Conservation (phyloP, 2,329 filamentous ascomycete genomes). For the Exophiala aquamarina region DNA sequence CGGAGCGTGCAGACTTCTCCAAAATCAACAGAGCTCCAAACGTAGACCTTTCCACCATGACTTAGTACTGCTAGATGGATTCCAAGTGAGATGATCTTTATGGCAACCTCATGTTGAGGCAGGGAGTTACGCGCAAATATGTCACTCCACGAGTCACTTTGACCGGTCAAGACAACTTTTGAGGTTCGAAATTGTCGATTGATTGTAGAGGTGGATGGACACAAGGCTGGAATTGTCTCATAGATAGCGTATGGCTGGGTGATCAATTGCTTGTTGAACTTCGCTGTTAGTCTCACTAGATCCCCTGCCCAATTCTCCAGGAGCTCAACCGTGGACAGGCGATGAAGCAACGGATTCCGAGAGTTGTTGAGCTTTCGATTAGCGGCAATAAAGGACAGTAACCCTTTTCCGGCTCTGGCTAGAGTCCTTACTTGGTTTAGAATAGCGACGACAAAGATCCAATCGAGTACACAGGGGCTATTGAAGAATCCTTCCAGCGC, state of each 20-base stretch:
- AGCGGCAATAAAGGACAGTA: constrained; percentile 18
- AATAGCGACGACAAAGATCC: constrained; percentile 35
- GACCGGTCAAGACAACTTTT: no score
- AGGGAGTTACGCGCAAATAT: constrained; percentile 8
- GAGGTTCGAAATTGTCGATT: constrained; percentile 34
- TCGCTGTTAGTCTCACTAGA: constrained; percentile 37
- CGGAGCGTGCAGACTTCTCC: constrained; percentile 21
- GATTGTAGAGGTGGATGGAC: constrained; percentile 37
- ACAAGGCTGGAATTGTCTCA: constrained; percentile 41
- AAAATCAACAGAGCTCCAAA: constrained; percentile 30
- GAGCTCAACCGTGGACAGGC: constrained; percentile 25
- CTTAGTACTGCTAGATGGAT: constrained; percentile 29
- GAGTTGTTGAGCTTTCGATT: constrained; percentile 21
- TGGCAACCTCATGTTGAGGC: constrained; percentile 3
- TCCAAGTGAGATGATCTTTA: constrained; percentile 15
- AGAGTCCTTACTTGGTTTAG: constrained; percentile 29
- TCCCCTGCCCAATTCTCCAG: constrained; percentile 37
- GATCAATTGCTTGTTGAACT: constrained; percentile 34
- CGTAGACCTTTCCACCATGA: constrained; percentile 21
- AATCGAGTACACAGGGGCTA: constrained; percentile 30
- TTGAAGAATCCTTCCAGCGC: constrained; percentile 16
- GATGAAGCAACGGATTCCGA: constrained; percentile 16
- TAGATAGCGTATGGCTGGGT: constrained; percentile 37
- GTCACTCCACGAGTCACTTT: constrained; percentile 14
- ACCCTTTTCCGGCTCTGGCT: constrained; percentile 29